These are phyloP conservation scores for Phanerochaete carnosa DNA, from an alignment of 768 basidiomycete species.

Conservation along the genomic window DNA sequence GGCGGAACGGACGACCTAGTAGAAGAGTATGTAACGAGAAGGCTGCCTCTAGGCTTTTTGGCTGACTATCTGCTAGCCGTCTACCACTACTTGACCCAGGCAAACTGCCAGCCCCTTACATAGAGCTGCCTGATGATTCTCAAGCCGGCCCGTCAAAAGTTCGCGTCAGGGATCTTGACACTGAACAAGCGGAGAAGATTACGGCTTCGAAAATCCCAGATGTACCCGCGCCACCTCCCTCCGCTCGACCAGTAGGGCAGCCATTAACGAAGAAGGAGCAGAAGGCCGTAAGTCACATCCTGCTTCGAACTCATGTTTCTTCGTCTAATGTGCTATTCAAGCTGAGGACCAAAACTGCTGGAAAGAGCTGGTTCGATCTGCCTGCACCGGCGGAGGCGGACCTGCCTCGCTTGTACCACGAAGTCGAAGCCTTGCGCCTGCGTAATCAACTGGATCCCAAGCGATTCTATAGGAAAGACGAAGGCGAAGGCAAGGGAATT, in stretches of 20 bases:
- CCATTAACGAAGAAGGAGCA: conserved; percentile 68
- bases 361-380: conserved; percentile 84
- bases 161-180: conserved; percentile 58
- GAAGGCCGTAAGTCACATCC: conserved; percentile 53
- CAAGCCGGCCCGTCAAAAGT: conserved; percentile 37
- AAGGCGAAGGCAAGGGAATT: conserved; percentile 80
- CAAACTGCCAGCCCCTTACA: conserved; percentile 59
- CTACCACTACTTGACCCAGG: conserved; percentile 69
- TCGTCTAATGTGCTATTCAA: conserved; percentile 23
- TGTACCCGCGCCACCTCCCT: conserved; percentile 60
- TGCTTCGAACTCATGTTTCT: background rate
- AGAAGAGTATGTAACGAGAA: conserved; percentile 17
- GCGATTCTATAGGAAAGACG: conserved; percentile 85
- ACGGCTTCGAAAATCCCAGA: conserved; percentile 48
- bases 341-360: conserved; percentile 71
- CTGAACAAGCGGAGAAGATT: conserved; percentile 48
- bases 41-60: background rate
- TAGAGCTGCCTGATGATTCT: conserved; percentile 45
- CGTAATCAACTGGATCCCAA: conserved; percentile 91
- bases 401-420: conserved; percentile 72
- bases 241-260: conserved; percentile 58
- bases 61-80: conserved; percentile 34
- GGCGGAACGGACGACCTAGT: conserved; percentile 22
- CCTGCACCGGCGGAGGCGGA: conserved; percentile 81
- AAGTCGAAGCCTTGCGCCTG: conserved; percentile 84